phyloP scores from a whole-genome alignment of 1,284 basidiomycete genomes.

The Exobasidium cylindrosporum region DNA sequence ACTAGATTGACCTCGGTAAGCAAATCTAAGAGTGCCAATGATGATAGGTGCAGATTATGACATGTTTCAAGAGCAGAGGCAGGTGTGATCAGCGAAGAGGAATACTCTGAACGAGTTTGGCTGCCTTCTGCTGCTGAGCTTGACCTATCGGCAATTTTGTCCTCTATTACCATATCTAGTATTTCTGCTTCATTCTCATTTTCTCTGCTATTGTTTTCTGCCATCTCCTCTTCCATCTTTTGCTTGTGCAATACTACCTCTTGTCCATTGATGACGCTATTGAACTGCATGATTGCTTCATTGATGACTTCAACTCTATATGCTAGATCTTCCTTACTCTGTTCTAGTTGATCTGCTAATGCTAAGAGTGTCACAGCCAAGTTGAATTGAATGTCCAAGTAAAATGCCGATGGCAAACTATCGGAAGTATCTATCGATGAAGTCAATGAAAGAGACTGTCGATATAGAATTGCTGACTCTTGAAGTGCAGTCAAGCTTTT shows the following conservation, averaged over 20 bases:
- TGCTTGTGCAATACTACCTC: conserved; percentile 3
- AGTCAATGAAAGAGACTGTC: conserved; percentile 15
- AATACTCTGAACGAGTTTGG: conserved; percentile 27
- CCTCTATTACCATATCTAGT: not conserved
- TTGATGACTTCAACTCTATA: not conserved
- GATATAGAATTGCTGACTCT: conserved; percentile 21
- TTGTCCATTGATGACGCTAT: conserved; percentile 8
- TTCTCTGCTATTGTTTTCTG: not conserved
- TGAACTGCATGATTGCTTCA: conserved; percentile 4
- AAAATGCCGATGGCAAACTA: conserved; percentile 29
- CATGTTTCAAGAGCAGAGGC: conserved; percentile 30
- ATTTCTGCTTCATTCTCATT: not conserved
- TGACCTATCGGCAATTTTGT: not conserved
- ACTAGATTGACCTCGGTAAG: conserved; percentile 1
- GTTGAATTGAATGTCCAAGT: conserved; percentile 29
- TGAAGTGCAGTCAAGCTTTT: conserved; percentile 19
- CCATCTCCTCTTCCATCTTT: not conserved
- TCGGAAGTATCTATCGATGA: conserved; percentile 1
- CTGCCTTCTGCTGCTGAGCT: not conserved
- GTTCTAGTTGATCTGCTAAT: conserved; percentile 30
- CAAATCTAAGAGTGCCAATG: conserved; percentile 24
- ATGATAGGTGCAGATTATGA: conserved; percentile 21
- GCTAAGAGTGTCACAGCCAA: conserved; percentile 25
- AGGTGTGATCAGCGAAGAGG: conserved; percentile 33
- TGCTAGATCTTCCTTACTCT: conserved; percentile 10